phyloP scores from a whole-genome alignment of 1,139 yeast genomes.

The Candida pseudoviswanathii region DNA sequence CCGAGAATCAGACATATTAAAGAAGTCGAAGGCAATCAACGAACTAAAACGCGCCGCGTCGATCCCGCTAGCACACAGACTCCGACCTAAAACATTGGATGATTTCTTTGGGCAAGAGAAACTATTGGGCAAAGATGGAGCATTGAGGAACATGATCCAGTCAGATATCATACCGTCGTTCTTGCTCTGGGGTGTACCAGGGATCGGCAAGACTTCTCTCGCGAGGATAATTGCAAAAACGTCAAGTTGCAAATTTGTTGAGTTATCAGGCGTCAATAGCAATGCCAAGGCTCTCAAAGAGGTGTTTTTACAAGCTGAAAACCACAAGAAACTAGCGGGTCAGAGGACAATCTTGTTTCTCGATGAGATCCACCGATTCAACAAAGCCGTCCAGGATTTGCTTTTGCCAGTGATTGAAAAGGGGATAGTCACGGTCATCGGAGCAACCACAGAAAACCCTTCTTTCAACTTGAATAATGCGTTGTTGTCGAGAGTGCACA shows the following conservation, averaged over 20 bases:
- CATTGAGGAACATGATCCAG: constrained; percentile 67
- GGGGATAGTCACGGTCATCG: constrained; percentile 70
- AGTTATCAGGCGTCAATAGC: constrained; percentile 83
- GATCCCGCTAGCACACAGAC: constrained; percentile 83
- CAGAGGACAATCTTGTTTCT: constrained; percentile 77
- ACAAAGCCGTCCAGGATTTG: constrained; percentile 86
- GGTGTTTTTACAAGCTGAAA: constrained; percentile 72
- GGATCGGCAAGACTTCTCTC: constrained; percentile 89
- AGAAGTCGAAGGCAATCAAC: constrained; percentile 18
- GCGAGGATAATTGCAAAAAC: constrained; percentile 60
- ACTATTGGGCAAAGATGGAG: constrained; percentile 72
- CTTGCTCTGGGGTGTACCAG: constrained; percentile 95
- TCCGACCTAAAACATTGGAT: constrained; percentile 71
- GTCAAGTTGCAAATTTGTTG: constrained; percentile 64
- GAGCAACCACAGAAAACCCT: constrained; percentile 98
- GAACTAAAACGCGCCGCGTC: constrained; percentile 48
- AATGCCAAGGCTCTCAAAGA: constrained; percentile 71
- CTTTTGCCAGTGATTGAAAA: constrained; percentile 73
- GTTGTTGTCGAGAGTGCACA: constrained; percentile 81
- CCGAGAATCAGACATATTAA: constrained; percentile 15
- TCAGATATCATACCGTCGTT: constrained; percentile 74
- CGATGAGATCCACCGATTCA: constrained; percentile 93
- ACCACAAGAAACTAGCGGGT: constrained; percentile 65
- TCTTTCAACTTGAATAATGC: constrained; percentile 91
- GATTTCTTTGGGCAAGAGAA: constrained; percentile 90